Evolutionary conservation across 2,329 filamentous ascomycete genomes (phyloP).

Genomic region (Fusarium anguioides): DNA sequence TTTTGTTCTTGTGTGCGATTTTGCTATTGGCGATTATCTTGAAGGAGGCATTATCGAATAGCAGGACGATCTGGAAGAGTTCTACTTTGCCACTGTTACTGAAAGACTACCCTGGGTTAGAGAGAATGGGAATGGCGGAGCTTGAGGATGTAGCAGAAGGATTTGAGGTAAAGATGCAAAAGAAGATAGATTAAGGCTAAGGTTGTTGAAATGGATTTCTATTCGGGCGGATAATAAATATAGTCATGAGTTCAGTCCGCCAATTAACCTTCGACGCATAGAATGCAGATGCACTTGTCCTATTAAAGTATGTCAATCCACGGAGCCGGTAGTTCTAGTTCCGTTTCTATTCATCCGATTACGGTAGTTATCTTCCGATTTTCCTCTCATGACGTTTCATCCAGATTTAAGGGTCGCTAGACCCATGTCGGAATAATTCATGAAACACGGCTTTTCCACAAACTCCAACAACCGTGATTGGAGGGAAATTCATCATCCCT

Average conservation of each 20-base stretch:
- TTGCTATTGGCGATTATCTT: too few relatives aligned
- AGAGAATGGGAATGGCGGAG: too few relatives aligned
- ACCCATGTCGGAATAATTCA: conserved; percentile 9
- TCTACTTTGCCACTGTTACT: too few relatives aligned
- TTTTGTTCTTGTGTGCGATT: too few relatives aligned
- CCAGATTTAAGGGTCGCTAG: conserved; percentile 4
- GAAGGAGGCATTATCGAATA: too few relatives aligned
- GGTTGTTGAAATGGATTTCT: not conserved
- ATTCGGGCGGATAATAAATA: not conserved
- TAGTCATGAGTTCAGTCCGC: too few relatives aligned
- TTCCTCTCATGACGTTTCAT: conserved; percentile 9
- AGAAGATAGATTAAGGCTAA: too few relatives aligned
- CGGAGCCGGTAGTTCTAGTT: not conserved
- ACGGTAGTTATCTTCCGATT: not conserved
- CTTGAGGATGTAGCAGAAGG: too few relatives aligned
- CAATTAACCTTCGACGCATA: too few relatives aligned
- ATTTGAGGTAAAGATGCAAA: too few relatives aligned
- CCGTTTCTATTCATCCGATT: not conserved
- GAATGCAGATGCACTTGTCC: not conserved
- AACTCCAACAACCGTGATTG: not conserved
- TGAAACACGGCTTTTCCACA: not conserved
- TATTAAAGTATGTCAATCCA: not conserved
- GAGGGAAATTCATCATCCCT: conserved; percentile 16
- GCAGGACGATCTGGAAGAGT: too few relatives aligned
- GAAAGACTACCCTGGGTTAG: too few relatives aligned